Evolutionary conservation across 139 green algal genomes (phyloP).

Genomic region (Chlamydomonas sphaeroides): DNA sequence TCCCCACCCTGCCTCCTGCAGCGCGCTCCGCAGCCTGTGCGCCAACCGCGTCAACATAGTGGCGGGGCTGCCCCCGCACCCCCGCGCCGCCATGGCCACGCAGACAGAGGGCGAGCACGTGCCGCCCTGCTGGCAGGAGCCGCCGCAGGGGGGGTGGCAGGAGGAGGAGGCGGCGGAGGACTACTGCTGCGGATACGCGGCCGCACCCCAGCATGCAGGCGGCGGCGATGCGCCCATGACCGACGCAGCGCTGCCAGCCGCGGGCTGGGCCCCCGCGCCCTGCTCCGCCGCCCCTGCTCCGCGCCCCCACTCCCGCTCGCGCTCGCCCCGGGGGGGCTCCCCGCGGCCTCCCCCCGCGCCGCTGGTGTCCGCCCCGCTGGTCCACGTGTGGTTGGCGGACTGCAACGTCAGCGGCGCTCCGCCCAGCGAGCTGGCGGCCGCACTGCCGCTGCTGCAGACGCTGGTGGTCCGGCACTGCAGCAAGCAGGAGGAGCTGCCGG

Average conservation of each 20-base stretch:
- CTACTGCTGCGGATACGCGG: too few relatives aligned
- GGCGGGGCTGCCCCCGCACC: not conserved
- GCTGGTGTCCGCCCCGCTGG: not conserved
- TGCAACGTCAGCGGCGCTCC: constrained; percentile 16
- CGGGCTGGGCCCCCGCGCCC: not conserved
- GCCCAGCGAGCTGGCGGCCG: not conserved
- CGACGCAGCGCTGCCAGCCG: not conserved
- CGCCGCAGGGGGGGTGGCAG: not conserved
- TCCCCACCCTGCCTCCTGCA: not conserved
- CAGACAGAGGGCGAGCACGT: too few relatives aligned
- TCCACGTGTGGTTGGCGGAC: constrained; percentile 37
- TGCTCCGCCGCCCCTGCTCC: not conserved
- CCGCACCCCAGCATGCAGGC: too few relatives aligned
- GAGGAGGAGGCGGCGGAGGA: not conserved
- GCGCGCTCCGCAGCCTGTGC: constrained; percentile 19
- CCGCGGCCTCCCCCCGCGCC: not conserved
- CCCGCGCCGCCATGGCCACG: too few relatives aligned
- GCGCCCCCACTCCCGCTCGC: too few relatives aligned
- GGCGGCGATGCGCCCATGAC: not conserved
- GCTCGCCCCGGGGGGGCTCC: not conserved
- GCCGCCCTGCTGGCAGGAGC: too few relatives aligned
- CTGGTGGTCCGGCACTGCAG: constrained; percentile 26
- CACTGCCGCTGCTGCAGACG: constrained; percentile 32
- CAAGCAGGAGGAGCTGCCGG: constrained; percentile 22
- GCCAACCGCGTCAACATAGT: constrained; percentile 26